phyloP scores from a whole-genome alignment of 2,329 filamentous ascomycete genomes.

The Teratosphaeria gauchensis region DNA sequence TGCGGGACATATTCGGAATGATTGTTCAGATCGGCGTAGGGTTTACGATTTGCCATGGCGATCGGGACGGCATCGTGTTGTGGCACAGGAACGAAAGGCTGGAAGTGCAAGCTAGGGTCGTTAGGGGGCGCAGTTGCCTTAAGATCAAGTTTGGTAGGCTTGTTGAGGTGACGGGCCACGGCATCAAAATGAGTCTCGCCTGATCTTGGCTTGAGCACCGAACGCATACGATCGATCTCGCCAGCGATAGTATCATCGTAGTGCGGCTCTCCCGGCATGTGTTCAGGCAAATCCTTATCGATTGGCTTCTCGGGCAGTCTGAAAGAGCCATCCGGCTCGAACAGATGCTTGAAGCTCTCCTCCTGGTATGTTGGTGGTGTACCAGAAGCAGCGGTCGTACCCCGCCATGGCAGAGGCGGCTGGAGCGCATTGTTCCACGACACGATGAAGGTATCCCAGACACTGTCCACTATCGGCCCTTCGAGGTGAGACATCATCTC shows the following conservation, averaged over 20 bases:
- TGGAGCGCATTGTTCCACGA: slow-evolving; percentile 59
- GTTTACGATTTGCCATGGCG: slow-evolving; percentile 50
- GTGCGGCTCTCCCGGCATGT: slow-evolving; percentile 50
- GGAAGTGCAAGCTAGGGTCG: slow-evolving; percentile 14
- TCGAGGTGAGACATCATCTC: slow-evolving; percentile 70
- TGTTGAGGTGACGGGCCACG: slow-evolving; percentile 54
- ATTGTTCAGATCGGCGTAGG: slow-evolving; percentile 56
- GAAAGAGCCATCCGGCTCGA: slow-evolving; percentile 21
- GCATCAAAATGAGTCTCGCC: slow-evolving; percentile 48
- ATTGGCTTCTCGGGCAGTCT: slow-evolving; percentile 15
- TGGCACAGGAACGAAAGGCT: slow-evolving; percentile 51
- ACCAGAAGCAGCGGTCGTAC: slow-evolving; percentile 38
- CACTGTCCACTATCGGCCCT: slow-evolving; percentile 63
- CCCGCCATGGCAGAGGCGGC: slow-evolving; percentile 48
- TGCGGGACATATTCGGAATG: slow-evolving; percentile 56
- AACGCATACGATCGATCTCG: slow-evolving; percentile 55
- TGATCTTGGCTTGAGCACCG: slow-evolving; percentile 40
- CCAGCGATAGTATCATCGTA: slow-evolving; percentile 53
- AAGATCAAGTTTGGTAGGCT: slow-evolving; percentile 17
- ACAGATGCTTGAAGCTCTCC: slow-evolving; percentile 21
- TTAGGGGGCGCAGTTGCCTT: slow-evolving; percentile 38
- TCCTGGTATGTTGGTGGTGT: slow-evolving; percentile 25
- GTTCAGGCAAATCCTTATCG: slow-evolving; percentile 39
- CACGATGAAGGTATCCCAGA: slow-evolving; percentile 65
- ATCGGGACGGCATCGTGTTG: slow-evolving; percentile 13